Evolutionary conservation across 2,329 filamentous ascomycete genomes (phyloP), one percentile per base, ranked within the genome.

Genomic region (Elsinoe fawcettii): DNA sequence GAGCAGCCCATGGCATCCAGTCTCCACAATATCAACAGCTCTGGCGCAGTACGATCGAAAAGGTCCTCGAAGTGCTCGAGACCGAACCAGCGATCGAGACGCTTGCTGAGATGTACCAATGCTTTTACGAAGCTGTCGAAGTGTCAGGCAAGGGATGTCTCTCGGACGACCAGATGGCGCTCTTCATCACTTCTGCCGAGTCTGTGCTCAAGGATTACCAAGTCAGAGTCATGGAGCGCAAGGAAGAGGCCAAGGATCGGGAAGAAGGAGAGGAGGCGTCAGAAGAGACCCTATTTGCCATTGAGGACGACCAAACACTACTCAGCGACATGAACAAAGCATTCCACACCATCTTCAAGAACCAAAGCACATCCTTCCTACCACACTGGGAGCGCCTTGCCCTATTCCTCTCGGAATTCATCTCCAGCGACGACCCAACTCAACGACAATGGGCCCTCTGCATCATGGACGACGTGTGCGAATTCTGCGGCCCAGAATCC

Each of bases 241-340:
- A 85, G n/a, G 90, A 96, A 66, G 91, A 97, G 49, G 84, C 85
- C 64, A 86, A 83, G 47, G 87, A 92, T 20, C 83, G 85, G 2
- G 92, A 97, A 58, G 91, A 86, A 14, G 92, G 96, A 63, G 70
- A 71, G 46, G 70, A 71, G 58, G 86, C 93, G 59, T 86, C 86
- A 14, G 88, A 96, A 64, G 92, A 96, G 55, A 82, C 86, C 44
- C 79, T 95, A 30, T 87, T 95, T 65, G 93, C 92, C 11, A 91
- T 99, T 49, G 93, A 99, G 71, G 93, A 99, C 64, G 93, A 99
- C 69, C 92, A 97, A 73, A 96, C 90, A 20, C 80, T 99, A 16
- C 80, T 99, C 43, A 96, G 91, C 1, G 93, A 99, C 69, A 99
- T 99, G 93, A 99, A 99, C 82, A 99, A 99, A 78, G 92, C 93